phyloP scores from a whole-genome alignment of 2,329 filamentous ascomycete species.

The Colletotrichum caudatum region DNA sequence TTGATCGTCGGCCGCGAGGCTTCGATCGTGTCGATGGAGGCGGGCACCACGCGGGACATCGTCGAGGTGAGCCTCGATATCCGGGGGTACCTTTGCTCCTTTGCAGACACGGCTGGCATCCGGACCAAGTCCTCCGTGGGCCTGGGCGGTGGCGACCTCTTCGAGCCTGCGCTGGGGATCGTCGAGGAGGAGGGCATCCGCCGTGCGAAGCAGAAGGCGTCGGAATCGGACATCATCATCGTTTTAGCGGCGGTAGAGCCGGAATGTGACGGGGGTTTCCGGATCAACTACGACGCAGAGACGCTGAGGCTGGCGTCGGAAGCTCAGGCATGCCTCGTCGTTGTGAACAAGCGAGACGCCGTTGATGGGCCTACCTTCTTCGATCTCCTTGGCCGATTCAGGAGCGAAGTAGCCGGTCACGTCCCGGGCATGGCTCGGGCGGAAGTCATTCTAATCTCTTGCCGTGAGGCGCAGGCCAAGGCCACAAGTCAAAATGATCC shows the following conservation, averaged over 20 bases:
- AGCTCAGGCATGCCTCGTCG: constrained; percentile 63
- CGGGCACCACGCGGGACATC: constrained; percentile 93
- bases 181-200: constrained; percentile 93
- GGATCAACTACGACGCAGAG: constrained; percentile 66
- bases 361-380: constrained; percentile 53
- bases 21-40: constrained; percentile 93
- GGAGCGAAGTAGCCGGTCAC: constrained; percentile 50
- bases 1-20: constrained; percentile 90
- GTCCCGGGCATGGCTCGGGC: constrained; percentile 55
- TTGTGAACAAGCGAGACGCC: constrained; percentile 73
- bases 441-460: constrained; percentile 75
- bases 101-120: constrained; percentile 95
- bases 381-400: constrained; percentile 57
- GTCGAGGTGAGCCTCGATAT: constrained; percentile 93
- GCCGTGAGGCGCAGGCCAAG: constrained; percentile 66
- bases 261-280: constrained; percentile 49
- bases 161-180: constrained; percentile 67
- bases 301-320: constrained; percentile 65
- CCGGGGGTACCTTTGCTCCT: constrained; percentile 89
- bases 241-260: constrained; percentile 81
- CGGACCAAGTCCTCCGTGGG: constrained; percentile 58
- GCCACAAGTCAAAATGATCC: constrained; percentile 56
- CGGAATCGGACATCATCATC: constrained; percentile 87
- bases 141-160: constrained; percentile 41
- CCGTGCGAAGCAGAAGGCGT: constrained; percentile 82